These are phyloP conservation scores for Solanum chacoense DNA, from an alignment of 305 asterid species.

Conservation along the genomic window DNA sequence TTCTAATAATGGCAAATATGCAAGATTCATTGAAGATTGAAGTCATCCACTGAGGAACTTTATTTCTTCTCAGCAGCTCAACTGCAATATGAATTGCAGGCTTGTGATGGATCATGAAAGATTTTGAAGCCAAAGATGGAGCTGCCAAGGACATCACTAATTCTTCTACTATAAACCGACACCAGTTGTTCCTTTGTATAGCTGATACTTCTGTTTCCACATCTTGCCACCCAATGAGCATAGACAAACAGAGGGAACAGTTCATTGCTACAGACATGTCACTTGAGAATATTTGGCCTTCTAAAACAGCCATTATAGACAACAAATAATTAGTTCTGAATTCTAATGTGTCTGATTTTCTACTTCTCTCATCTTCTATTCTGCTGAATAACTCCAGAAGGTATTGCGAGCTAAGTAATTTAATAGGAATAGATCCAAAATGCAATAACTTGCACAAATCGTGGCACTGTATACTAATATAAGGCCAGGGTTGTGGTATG, in stretches of 20 bases:
- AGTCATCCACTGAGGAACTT: slow-evolving; percentile 50
- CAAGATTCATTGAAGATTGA: slow-evolving; percentile 53
- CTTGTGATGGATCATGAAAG: slow-evolving; percentile 41
- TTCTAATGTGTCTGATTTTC: slow-evolving; percentile 25
- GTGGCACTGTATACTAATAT: slow-evolving; percentile 52
- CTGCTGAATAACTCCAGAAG: slow-evolving; percentile 56
- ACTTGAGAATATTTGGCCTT: slow-evolving; percentile 58
- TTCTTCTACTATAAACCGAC: slow-evolving; percentile 77
- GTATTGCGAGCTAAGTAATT: slow-evolving; percentile 60
- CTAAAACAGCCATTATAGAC: slow-evolving; percentile 49
- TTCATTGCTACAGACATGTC: slow-evolving; percentile 52
- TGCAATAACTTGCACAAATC: slow-evolving; percentile 78
- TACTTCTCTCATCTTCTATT: slow-evolving; percentile 26
- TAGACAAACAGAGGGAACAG: slow-evolving; percentile 62
- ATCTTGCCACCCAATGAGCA: slow-evolving; percentile 47
- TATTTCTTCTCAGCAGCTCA: slow-evolving; percentile 45
- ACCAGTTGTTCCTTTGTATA: slow-evolving; percentile 40
- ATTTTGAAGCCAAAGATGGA: slow-evolving; percentile 46
- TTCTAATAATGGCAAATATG: slow-evolving; percentile 36
- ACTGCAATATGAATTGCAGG: slow-evolving; percentile 60
- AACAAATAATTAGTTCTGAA: slow-evolving; percentile 36
- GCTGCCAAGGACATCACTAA: slow-evolving; percentile 60
- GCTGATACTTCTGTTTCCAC: slow-evolving; percentile 16
- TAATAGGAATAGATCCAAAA: slow-evolving; percentile 66
- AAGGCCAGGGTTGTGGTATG: slow-evolving; percentile 28